Evolutionary conservation across 2,329 filamentous ascomycete species (phyloP).

Genomic region (Paecilomyces dactylethromorphus): DNA sequence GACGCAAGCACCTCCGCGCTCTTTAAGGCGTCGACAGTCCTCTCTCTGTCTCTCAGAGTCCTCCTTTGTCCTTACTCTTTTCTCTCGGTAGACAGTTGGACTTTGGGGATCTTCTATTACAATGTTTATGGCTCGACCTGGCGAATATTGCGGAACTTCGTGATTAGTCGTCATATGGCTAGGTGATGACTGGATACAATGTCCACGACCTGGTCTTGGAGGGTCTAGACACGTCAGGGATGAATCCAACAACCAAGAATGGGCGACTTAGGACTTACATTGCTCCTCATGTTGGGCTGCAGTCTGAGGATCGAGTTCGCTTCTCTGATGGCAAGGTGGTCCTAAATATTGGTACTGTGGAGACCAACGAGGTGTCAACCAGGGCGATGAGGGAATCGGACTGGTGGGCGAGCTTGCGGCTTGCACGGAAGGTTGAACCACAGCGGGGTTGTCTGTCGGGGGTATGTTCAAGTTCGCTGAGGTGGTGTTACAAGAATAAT

Average conservation of each 20-base stretch:
- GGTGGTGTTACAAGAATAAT: not conserved
- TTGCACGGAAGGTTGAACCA: not conserved
- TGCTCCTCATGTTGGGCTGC: not conserved
- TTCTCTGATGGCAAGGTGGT: not conserved
- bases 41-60: conserved; percentile 12
- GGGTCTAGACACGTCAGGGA: not conserved
- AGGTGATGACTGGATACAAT: not conserved
- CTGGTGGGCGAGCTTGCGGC: not conserved
- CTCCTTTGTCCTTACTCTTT: conserved; percentile 2
- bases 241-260: not conserved
- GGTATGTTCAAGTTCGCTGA: not conserved
- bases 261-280: not conserved
- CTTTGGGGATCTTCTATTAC: not conserved
- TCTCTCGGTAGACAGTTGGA: not conserved
- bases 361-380: not conserved
- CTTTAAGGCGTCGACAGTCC: conserved; percentile 12
- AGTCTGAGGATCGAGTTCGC: not conserved
- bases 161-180: not conserved
- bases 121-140: not conserved
- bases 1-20: conserved; percentile 20
- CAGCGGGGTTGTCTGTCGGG: not conserved
- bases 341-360: not conserved
- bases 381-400: not conserved
- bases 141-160: not conserved
- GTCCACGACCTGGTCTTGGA: not conserved